A percentile compares a stretch with the other conserved stretches of the same genome.
Conservation (phyloP, 1,284 basidiomycete species). For the Tetrapyrgos nigripes region DNA sequence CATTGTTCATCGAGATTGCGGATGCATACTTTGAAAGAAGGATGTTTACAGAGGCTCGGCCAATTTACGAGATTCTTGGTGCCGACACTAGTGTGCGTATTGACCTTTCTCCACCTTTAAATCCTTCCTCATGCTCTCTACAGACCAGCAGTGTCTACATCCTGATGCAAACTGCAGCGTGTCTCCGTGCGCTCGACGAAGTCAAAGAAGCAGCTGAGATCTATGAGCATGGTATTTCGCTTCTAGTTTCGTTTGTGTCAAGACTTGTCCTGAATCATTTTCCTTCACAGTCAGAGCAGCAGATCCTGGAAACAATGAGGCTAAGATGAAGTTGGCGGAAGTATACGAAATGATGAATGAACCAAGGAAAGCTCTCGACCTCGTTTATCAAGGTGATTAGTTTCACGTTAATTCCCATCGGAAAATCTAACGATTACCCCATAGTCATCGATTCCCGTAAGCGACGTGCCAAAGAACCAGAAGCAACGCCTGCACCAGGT, state of each 20-base stretch:
- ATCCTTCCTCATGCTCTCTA: neutral
- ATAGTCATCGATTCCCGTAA: conserved; percentile 74
- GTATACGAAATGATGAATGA: conserved; percentile 87
- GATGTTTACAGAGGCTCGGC: conserved; percentile 77
- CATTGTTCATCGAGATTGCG: conserved; percentile 84
- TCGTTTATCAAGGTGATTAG: conserved; percentile 82
- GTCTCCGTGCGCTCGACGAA: conserved; percentile 77
- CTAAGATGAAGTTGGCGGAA: conserved; percentile 89
- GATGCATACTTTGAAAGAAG: conserved; percentile 83
- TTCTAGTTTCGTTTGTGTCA: neutral
- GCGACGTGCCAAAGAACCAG: conserved; percentile 43
- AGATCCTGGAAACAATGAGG: conserved; percentile 79
- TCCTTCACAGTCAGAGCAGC: conserved; percentile 71
- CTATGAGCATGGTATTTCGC: conserved; percentile 72
- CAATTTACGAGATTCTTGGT: conserved; percentile 79
- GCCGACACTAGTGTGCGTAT: conserved; percentile 70
- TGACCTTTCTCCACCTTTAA: conserved; percentile 3
- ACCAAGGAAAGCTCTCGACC: conserved; percentile 81
- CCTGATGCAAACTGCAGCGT: conserved; percentile 74
- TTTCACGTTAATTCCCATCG: neutral
- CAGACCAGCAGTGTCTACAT: conserved; percentile 76
- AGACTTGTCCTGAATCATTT: conserved; percentile 4
- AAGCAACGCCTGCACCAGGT: conserved; percentile 23
- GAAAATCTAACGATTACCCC: neutral
- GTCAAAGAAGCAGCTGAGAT: conserved; percentile 81